Evolutionary conservation across 495 filamentous ascomycete species (phyloP).

Genomic region (Penicillium cinerascens): DNA sequence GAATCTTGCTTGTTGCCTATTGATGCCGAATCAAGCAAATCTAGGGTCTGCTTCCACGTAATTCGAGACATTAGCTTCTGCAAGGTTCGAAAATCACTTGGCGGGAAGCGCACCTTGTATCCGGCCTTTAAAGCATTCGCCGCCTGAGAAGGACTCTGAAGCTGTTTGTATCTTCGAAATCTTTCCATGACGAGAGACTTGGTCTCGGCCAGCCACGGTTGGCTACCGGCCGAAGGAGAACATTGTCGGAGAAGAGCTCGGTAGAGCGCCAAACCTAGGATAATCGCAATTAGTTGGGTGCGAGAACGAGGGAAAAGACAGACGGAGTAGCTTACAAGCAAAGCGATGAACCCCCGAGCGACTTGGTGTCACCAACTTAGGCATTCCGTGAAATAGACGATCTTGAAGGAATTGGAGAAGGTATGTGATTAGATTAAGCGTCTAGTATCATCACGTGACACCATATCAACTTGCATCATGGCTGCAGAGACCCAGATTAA

Average conservation of each 20-base stretch:
- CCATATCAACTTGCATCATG: not conserved
- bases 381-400: constrained; percentile 31
- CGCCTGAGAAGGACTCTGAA: constrained; percentile 53
- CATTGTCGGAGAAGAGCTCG: constrained; percentile 65
- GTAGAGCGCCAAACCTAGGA: constrained; percentile 69
- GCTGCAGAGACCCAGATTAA: not conserved
- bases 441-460: constrained; percentile 4
- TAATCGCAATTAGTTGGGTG: not conserved
- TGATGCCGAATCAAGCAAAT: constrained; percentile 39
- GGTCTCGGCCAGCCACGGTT: constrained; percentile 37
- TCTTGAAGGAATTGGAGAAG: constrained; percentile 11
- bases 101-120: constrained; percentile 51
- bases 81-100: not conserved
- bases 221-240: constrained; percentile 42
- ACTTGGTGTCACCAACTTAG: constrained; percentile 42
- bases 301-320: not conserved
- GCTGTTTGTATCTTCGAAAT: constrained; percentile 55
- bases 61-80: constrained; percentile 14
- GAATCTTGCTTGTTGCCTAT: constrained; percentile 26
- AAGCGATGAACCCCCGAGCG: constrained; percentile 53
- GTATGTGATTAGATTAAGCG: constrained; percentile 3
- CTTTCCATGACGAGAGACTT: constrained; percentile 47
- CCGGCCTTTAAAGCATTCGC: constrained; percentile 58
- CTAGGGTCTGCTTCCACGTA: constrained; percentile 27
- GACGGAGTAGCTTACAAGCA: constrained; percentile 52